phyloP scores from a whole-genome alignment of 129 eudicot genomes.

The Flaveria robusta region DNA sequence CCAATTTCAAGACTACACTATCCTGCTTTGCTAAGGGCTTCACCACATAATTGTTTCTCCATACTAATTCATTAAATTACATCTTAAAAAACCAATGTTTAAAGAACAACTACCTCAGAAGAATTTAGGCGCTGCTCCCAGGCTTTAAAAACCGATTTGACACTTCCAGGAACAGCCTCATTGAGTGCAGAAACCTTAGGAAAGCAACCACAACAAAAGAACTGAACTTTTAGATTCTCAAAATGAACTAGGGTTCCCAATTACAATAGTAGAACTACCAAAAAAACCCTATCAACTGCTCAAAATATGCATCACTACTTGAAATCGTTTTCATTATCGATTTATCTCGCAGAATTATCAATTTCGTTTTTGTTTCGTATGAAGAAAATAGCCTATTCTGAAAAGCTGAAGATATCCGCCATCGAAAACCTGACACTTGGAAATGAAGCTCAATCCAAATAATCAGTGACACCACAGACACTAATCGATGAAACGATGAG shows the following conservation, averaged over 20 bases:
- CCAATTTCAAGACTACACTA: slow-evolving; percentile 14
- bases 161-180: slow-evolving; percentile 97
- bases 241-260: slow-evolving; percentile 8
- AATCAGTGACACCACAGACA: not conserved
- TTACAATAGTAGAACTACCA: not conserved
- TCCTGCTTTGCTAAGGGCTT: not conserved
- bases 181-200: slow-evolving; percentile 85
- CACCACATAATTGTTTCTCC: slow-evolving; percentile 15
- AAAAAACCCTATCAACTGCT: slow-evolving; percentile 4
- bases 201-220: slow-evolving; percentile 22
- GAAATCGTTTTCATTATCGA: no score
- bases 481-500: not conserved
- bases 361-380: not conserved
- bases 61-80: not conserved
- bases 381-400: not conserved
- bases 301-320: slow-evolving; percentile 4
- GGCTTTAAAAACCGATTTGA: slow-evolving; percentile 76
- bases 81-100: not conserved
- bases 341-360: not conserved
- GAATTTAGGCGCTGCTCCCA: slow-evolving; percentile 91
- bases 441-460: slow-evolving; percentile 6
- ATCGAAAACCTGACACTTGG: not conserved
- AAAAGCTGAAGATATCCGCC: not conserved
- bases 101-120: slow-evolving; percentile 58
- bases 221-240: slow-evolving; percentile 9